Evolutionary conservation across 2,329 filamentous ascomycete genomes (phyloP), one percentile per base, ranked within the genome.

Genomic region (Phyllosticta paracitricarpa): DNA sequence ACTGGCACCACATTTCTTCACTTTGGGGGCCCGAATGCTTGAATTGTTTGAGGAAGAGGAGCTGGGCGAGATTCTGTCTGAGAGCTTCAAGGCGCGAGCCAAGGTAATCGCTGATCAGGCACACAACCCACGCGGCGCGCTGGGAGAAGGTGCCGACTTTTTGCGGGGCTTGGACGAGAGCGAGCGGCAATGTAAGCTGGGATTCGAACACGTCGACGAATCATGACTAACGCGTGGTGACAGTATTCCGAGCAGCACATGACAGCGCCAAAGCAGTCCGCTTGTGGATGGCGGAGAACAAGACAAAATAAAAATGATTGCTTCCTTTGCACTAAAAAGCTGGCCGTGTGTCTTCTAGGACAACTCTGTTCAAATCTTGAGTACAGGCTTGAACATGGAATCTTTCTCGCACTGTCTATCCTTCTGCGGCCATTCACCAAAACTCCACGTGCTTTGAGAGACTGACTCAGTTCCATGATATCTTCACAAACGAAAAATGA

Each of bases 41-140:
- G 92, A 97, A 63, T 76, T 99, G 0, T 96, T 96, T 64, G 92
- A 97, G 62, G 92, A 96, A 73, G 86, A 97, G 61, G 89, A 91
- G 61, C 83, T 89, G 72, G 81, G 83, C 19, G 85, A 89, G 65
- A 84, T 80, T 14, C 64, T 81, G 57, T 76, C 70, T 53, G 76
- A 88, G 78, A 91, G 90, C 0, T 97, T 95, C 75, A 90, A 92
- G 66, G 81, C 84, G 57, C 82, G 94, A 56, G 89, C 91, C 0
- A 82, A 84, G 1, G 90, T 95, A 64, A 89, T 97, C 57, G 89
- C 89, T 5, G 84, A 97, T 70, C 90, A 96, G 71, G 93, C 92
- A 2, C 85, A 92, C 66, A 96, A 96, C 75, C 88, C 88, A 3
- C 85, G 87, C 9, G 87, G 88, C 14, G 87, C 87, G 10, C 63